Base-by-base conservation (phyloP, 768 basidiomycete genomes). In the Pleurotus salmoneostramineus region DNA sequence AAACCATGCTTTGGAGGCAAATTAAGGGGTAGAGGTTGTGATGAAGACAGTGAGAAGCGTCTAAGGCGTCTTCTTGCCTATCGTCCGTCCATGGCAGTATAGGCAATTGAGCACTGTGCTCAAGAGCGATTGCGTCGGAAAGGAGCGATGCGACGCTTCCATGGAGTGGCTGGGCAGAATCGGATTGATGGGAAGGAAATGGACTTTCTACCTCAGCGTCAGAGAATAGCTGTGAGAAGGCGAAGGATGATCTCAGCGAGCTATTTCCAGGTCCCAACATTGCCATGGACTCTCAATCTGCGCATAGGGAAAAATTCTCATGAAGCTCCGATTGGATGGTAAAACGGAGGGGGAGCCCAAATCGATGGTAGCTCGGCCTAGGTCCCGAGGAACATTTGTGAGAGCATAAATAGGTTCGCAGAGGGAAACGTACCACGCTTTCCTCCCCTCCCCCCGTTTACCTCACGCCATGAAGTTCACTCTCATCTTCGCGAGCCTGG, bases 371-470 rank as follows among this genome's bases (percentile, higher is more conserved):
- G 37, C 35, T 55, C 52, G 52, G 52, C 52, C 52, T 55, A 55
- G 52, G 52, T 55, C 52, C 52, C 52, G 52, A 55, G 52, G 52
- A 43, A 55, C 52, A 55, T 55, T 55, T 54, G 52, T 40, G 21
- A 55, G 17, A 40, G 52, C 52, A 55, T 55, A 55, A 55, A 55
- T 55, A 55, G 52, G 37, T 43, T 55, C 15, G 27, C n/a, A 32
- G 21, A 31, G 37, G 40, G 11, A 31, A 55, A 40, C 21, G 40
- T 55, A 55, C 40, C 52, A 55, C 52, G 52, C 36, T 43, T 55
- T 55, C 27, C 35, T 40, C 52, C 27, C 50, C 50, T 10, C 31
- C 36, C 52, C 40, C 52, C 21, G 43, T 31, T 37, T 31, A 14
- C 11, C 52, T 37, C 52, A 31, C 31, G 42, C 52, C 27, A 55